Evolutionary conservation across 2,329 filamentous ascomycete species (phyloP).

Genomic region (Cladophialophora chaetospira): DNA sequence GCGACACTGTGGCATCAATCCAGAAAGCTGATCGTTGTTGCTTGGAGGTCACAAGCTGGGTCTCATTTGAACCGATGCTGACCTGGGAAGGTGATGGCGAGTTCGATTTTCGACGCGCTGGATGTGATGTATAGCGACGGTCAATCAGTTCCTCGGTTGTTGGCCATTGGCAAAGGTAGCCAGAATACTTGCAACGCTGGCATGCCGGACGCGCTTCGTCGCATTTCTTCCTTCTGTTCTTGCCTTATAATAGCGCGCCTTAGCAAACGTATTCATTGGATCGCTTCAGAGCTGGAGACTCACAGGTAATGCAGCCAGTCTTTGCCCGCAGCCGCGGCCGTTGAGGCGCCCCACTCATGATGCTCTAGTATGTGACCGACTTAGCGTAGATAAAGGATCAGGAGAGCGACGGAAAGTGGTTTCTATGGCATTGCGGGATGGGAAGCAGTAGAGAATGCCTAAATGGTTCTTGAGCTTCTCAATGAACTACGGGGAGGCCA

Average conservation of each 20-base stretch:
- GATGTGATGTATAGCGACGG: slow-evolving; percentile 18
- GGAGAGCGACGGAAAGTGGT: too few species aligned
- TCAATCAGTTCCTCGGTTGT: slow-evolving; percentile 21
- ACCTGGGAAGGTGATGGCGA: background rate
- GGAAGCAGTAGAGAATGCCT: too few species aligned
- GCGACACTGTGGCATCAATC: slow-evolving; percentile 8
- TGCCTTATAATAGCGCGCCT: slow-evolving; percentile 5
- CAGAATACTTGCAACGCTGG: slow-evolving; percentile 11
- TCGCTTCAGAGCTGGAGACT: background rate
- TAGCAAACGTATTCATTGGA: background rate
- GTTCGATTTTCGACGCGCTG: background rate
- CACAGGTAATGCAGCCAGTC: slow-evolving; percentile 26
- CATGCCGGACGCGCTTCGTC: slow-evolving; percentile 18
- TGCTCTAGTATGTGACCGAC: background rate
- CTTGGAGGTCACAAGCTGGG: background rate
- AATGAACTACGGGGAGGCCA: too few species aligned
- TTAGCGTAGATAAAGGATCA: too few species aligned
- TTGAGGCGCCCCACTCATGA: background rate
- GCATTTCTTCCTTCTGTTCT: slow-evolving; percentile 23
- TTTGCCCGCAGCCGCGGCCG: slow-evolving; percentile 16
- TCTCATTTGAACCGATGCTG: background rate
- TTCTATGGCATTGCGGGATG: too few species aligned
- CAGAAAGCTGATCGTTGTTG: background rate
- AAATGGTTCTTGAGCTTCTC: too few species aligned
- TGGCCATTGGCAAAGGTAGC: slow-evolving; percentile 22